phyloP scores from a whole-genome alignment of 306 rosid species.

The Gastrolobium bilobum region DNA sequence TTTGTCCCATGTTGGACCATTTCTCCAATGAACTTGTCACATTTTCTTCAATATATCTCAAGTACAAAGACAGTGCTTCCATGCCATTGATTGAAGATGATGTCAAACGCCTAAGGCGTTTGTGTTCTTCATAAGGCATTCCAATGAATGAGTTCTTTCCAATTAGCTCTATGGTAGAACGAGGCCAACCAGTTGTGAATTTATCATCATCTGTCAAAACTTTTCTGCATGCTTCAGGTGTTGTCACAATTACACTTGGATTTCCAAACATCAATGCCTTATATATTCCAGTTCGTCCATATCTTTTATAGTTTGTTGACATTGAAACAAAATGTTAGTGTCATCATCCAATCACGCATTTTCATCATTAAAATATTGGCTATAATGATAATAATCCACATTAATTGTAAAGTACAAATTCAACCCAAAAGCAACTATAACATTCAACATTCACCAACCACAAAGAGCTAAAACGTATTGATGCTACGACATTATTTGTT shows the following conservation, averaged over 20 bases:
- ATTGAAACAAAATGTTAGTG: background rate
- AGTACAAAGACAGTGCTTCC: conserved; percentile 74
- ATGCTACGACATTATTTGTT: background rate
- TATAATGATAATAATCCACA: background rate
- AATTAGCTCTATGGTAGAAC: conserved; percentile 71
- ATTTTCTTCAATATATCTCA: conserved; percentile 68
- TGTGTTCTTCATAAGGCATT: conserved; percentile 78
- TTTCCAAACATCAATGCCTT: conserved; percentile 85
- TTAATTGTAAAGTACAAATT: too few species aligned
- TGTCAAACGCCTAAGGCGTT: conserved; percentile 81
- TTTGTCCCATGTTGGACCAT: conserved; percentile 73
- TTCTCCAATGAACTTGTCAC: conserved; percentile 69
- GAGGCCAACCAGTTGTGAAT: conserved; percentile 87
- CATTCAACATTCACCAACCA: background rate
- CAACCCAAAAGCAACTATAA: background rate
- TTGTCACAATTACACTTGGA: conserved; percentile 81
- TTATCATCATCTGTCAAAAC: conserved; percentile 83
- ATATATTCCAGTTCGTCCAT: conserved; percentile 77
- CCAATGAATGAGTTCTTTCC: conserved; percentile 81
- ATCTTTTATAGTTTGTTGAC: conserved; percentile 56
- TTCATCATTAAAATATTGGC: background rate
- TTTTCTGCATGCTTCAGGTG: conserved; percentile 73
- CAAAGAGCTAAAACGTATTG: background rate
- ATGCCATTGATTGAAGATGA: conserved; percentile 86
- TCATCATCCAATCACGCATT: conserved; percentile 16